Evolutionary conservation across 805 yeast species (phyloP).

Genomic region (Huiozyma sinensis): DNA sequence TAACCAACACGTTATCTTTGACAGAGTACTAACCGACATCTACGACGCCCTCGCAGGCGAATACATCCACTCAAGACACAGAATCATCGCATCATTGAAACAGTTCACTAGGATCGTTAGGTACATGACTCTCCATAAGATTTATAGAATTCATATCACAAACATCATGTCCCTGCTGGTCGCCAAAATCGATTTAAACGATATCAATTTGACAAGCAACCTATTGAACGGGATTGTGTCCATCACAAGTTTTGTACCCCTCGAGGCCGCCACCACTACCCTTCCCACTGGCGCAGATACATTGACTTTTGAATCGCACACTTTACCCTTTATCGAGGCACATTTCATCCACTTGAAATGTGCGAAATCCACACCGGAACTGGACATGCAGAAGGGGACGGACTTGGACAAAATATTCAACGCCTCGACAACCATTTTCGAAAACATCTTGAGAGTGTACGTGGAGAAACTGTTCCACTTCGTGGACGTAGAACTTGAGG

Average conservation of each 20-base stretch:
- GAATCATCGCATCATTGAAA: slow-evolving; percentile 64
- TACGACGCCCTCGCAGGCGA: slow-evolving; percentile 60
- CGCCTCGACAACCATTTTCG: slow-evolving; percentile 66
- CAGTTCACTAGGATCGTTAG: slow-evolving; percentile 56
- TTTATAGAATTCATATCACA: slow-evolving; percentile 68
- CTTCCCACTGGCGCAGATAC: slow-evolving; percentile 27
- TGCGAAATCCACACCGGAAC: slow-evolving; percentile 33
- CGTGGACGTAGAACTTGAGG: slow-evolving; percentile 43
- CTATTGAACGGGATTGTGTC: slow-evolving; percentile 62
- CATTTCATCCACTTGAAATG: slow-evolving; percentile 46
- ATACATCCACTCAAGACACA: slow-evolving; percentile 65
- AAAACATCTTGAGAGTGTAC: slow-evolving; percentile 45
- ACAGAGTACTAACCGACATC: slow-evolving; percentile 52
- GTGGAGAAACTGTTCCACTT: slow-evolving; percentile 52
- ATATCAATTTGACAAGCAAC: slow-evolving; percentile 64
- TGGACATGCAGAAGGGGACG: slow-evolving; percentile 29
- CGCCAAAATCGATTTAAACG: slow-evolving; percentile 85
- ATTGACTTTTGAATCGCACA: slow-evolving; percentile 30
- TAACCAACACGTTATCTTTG: slow-evolving; percentile 34
- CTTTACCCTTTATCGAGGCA: slow-evolving; percentile 48
- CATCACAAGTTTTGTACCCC: slow-evolving; percentile 62
- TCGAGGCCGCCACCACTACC: slow-evolving; percentile 39
- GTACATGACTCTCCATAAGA: slow-evolving; percentile 50
- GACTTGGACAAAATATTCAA: slow-evolving; percentile 45
- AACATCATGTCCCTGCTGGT: slow-evolving; percentile 58